phyloP scores from a whole-genome alignment of 164 flowering plant species.

The Nymphaea colorata region DNA sequence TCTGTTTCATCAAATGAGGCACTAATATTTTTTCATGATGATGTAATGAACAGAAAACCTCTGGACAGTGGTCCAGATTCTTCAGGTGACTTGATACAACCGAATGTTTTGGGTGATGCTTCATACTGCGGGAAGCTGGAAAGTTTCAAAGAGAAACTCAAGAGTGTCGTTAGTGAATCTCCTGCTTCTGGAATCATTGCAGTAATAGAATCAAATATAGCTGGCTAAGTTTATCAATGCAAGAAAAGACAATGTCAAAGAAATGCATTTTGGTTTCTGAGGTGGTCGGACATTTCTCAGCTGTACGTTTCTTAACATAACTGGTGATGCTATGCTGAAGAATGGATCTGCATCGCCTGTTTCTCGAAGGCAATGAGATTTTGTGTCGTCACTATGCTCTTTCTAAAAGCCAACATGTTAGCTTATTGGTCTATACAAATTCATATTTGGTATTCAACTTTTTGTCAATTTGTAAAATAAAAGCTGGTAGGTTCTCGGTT shows the following conservation, averaged over 20 bases:
- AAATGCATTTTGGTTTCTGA: background rate
- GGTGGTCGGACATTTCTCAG: background rate
- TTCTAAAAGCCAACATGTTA: too few species aligned
- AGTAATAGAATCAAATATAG: slow-evolving; percentile 7
- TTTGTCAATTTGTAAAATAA: too few species aligned
- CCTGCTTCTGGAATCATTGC: slow-evolving; percentile 25
- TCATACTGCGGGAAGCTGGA: slow-evolving; percentile 21
- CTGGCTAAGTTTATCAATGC: background rate
- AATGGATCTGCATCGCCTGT: too few species aligned
- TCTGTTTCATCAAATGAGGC: slow-evolving; percentile 46
- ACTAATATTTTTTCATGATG: slow-evolving; percentile 36
- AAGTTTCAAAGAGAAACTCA: slow-evolving; percentile 25
- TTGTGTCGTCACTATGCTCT: too few species aligned
- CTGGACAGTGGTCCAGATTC: slow-evolving; percentile 9
- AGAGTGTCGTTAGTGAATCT: slow-evolving; percentile 26
- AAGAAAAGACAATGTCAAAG: too few species aligned
- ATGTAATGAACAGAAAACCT: slow-evolving; percentile 15
- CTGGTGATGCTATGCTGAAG: background rate
- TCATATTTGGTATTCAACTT: too few species aligned
- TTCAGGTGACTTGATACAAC: slow-evolving; percentile 3
- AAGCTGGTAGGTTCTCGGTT: too few species aligned
- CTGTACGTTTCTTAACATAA: background rate
- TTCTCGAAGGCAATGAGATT: too few species aligned
- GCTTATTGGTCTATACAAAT: too few species aligned
- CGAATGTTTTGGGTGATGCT: slow-evolving; percentile 9